phyloP scores from a whole-genome alignment of 805 yeast species.

The Wickerhamomyces bisporus region DNA sequence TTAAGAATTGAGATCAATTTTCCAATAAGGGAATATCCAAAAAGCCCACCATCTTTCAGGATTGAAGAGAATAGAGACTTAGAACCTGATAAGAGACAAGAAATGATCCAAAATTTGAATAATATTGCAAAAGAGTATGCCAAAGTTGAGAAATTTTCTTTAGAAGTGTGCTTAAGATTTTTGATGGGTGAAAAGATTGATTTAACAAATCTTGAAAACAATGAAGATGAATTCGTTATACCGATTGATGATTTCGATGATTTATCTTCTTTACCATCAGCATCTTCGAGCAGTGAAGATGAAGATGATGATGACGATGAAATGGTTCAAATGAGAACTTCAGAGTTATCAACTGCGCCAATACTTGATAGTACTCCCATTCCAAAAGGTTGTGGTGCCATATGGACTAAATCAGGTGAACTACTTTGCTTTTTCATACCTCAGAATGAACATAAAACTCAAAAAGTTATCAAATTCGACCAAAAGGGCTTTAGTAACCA shows the following conservation, averaged over 20 bases:
- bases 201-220: conserved; percentile 32
- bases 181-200: conserved; percentile 77
- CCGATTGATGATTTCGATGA: conserved; percentile 32
- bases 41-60: conserved; percentile 48
- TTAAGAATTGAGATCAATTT: conserved; percentile 65
- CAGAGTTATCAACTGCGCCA: conserved; percentile 19
- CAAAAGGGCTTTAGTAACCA: conserved; percentile 47
- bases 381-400: conserved; percentile 91
- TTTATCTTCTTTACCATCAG: conserved; percentile 18
- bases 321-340: conserved; percentile 13
- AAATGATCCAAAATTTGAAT: conserved; percentile 45
- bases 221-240: conserved; percentile 32
- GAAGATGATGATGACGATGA: conserved; percentile 29
- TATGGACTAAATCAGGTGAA: conserved; percentile 76
- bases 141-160: conserved; percentile 55
- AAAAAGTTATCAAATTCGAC: conserved; percentile 42
- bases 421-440: conserved; percentile 79
- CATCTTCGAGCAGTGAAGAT: conserved; percentile 19
- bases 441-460: conserved; percentile 37
- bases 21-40: conserved; percentile 66
- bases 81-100: conserved; percentile 40
- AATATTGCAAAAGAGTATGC: conserved; percentile 56
- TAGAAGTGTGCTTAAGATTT: conserved; percentile 74
- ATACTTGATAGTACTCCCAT: conserved; percentile 78
- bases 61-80: conserved; percentile 81